Evolutionary conservation across 345 rosid genomes (phyloP).

Genomic region (Aethionema arabicum): DNA sequence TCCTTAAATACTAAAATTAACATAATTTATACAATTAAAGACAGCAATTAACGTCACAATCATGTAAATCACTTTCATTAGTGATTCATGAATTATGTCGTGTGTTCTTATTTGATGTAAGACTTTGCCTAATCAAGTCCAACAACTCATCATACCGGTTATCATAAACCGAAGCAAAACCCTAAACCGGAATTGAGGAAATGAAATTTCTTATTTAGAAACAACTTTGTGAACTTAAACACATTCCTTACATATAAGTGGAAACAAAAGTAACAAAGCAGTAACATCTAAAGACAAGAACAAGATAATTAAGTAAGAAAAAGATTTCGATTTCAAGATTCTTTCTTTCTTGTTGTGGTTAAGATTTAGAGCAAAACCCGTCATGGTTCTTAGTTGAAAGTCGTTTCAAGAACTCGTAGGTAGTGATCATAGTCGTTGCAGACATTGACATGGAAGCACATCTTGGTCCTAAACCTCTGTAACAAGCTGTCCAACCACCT

Average conservation of each 20-base stretch:
- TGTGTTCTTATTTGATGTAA: slow-evolving; percentile 5
- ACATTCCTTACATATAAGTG: slow-evolving; percentile 33
- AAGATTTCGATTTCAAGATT: slow-evolving; percentile 30
- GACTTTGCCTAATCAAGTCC: slow-evolving; percentile 20
- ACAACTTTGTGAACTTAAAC: slow-evolving; percentile 22
- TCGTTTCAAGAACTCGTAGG: slow-evolving; percentile 93
- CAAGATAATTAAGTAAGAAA: slow-evolving; percentile 22
- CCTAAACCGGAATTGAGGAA: slow-evolving; percentile 11
- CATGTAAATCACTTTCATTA: slow-evolving; percentile 27
- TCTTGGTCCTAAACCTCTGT: slow-evolving; percentile 85
- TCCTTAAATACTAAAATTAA: slow-evolving; percentile 21
- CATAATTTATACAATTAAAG: slow-evolving; percentile 6
- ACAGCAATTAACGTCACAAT: slow-evolving; percentile 29
- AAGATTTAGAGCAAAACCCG: slow-evolving; percentile 36
- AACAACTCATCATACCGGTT: slow-evolving; percentile 11
- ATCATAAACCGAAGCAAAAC: slow-evolving; percentile 5
- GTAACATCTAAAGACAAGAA: not conserved
- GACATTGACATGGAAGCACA: slow-evolving; percentile 98
- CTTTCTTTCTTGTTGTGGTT: slow-evolving; percentile 26
- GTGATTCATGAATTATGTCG: slow-evolving; percentile 33
- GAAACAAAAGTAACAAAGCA: slow-evolving; percentile 16
- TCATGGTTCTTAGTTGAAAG: slow-evolving; percentile 79
- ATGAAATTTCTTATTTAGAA: slow-evolving; percentile 27
- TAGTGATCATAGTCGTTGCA: slow-evolving; percentile 93
- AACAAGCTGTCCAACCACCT: slow-evolving; percentile 95